Percentiles rank a stretch among this genome's conserved stretches.
phyloP scores from a whole-genome alignment of 306 rosid species.

The Vigna mungo region DNA sequence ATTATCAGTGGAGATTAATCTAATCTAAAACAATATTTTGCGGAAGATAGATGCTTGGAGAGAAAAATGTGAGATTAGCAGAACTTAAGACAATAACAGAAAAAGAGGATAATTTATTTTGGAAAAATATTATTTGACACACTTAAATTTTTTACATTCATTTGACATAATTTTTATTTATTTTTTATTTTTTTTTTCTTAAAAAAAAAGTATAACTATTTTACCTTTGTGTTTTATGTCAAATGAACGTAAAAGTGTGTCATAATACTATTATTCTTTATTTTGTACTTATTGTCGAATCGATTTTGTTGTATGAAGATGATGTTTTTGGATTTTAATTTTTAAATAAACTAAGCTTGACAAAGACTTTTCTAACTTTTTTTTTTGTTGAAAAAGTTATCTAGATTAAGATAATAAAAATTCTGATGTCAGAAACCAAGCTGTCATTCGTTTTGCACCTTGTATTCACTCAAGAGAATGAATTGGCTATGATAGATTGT shows the following conservation, averaged over 20 bases:
- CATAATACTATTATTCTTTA: no score
- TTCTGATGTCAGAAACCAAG: neutral
- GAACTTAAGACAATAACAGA: no score
- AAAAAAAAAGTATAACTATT: no score
- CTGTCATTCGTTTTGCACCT: conserved; percentile 36
- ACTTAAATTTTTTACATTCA: no score
- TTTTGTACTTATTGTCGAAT: neutral
- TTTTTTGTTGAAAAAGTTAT: neutral
- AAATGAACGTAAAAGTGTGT: no score
- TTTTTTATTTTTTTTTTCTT: no score
- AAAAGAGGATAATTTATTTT: no score
- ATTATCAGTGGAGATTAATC: neutral
- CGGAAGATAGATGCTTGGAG: no score
- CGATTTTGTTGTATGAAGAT: neutral
- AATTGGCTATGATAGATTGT: conserved; percentile 39
- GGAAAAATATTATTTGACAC: no score
- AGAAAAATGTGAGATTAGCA: neutral
- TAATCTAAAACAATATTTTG: neutral
- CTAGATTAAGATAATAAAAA: neutral
- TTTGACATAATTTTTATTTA: no score
- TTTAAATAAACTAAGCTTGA: neutral
- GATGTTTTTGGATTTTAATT: neutral
- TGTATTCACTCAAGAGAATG: conserved; percentile 24
- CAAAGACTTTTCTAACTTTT: neutral
- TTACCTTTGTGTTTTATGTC: no score